A percentile compares a stretch with the other conserved stretches of the same genome.
These are phyloP conservation scores for Ceratobasidium sp. DNA, from an alignment of 1,284 basidiomycete genomes.

Conservation along the genomic window DNA sequence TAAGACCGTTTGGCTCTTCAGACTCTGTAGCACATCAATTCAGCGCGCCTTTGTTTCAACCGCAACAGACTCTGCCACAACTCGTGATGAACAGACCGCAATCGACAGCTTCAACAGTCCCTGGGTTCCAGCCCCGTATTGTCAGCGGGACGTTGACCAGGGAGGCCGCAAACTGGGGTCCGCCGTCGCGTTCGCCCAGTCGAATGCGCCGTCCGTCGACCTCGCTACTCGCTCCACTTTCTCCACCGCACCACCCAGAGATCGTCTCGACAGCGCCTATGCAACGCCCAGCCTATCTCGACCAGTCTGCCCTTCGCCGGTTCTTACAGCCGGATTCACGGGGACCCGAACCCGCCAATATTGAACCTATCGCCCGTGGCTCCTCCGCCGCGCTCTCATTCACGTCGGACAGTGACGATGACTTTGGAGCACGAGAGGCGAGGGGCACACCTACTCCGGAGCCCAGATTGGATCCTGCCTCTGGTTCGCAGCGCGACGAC, in stretches of 20 bases:
- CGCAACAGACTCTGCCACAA: not conserved
- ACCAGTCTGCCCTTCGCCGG: conserved; percentile 75
- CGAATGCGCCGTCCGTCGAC: conserved; percentile 41
- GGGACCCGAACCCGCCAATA: conserved; percentile 50
- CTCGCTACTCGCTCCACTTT: conserved; percentile 48
- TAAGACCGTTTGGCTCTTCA: conserved; percentile 2
- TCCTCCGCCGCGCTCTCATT: conserved; percentile 35
- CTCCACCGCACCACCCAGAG: conserved; percentile 48
- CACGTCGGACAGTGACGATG: conserved; percentile 42
- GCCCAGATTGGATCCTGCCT: conserved; percentile 3
- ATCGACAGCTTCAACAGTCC: not conserved
- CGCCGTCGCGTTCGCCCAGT: conserved; percentile 11
- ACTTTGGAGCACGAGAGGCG: conserved; percentile 16
- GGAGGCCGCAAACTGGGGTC: conserved; percentile 3
- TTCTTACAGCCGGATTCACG: conserved; percentile 70
- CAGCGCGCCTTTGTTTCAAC: not conserved
- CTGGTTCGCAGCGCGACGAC: conserved; percentile 18
- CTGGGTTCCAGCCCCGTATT: conserved; percentile 38
- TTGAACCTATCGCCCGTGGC: not conserved
- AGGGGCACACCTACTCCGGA: conserved; percentile 37
- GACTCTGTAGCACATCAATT: not conserved
- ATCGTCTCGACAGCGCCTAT: conserved; percentile 58
- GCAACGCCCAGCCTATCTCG: conserved; percentile 72
- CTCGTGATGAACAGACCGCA: not conserved
- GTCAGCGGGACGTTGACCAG: conserved; percentile 40